A percentile compares a stretch with the other conserved stretches of the same genome.
These are phyloP conservation scores for Globisporangium takayamanum DNA, from an alignment of 352 stramenopile species.

Conservation along the genomic window DNA sequence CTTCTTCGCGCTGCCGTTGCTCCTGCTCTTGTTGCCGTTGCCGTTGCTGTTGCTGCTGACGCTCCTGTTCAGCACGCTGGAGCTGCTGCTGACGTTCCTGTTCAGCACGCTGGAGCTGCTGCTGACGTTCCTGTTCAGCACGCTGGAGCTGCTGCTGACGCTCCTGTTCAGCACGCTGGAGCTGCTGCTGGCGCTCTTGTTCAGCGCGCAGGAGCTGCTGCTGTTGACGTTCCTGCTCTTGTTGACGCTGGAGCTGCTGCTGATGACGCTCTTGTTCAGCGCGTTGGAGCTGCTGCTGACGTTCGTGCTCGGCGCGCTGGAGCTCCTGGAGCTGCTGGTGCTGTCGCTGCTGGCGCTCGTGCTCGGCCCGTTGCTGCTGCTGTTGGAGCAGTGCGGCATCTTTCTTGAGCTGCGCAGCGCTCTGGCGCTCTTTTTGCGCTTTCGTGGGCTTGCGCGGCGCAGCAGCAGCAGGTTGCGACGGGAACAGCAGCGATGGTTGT, in stretches of 20 bases:
- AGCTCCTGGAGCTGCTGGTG: background rate
- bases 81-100: background rate
- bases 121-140: background rate
- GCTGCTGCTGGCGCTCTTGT: background rate
- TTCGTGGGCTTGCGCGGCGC: background rate
- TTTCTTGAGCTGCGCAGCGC: background rate
- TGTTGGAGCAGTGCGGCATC: slow-evolving; percentile 5
- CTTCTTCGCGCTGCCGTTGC: slow-evolving; percentile 19
- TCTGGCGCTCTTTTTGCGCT: background rate
- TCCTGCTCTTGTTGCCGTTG: slow-evolving; percentile 13
- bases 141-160: background rate
- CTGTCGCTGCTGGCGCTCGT: background rate
- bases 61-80: slow-evolving; percentile 1
- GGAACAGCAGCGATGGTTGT: background rate
- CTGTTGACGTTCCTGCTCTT: background rate
- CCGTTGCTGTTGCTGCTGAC: slow-evolving; percentile 9
- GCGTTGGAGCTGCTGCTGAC: slow-evolving; percentile 7
- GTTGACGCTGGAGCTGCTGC: background rate
- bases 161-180: background rate
- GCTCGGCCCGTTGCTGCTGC: background rate
- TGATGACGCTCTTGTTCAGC: slow-evolving; percentile 3
- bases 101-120: background rate
- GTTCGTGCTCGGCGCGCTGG: background rate
- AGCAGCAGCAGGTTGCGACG: background rate
- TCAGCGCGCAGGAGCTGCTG: slow-evolving; percentile 9